Evolutionary conservation across 1,139 yeast species (phyloP).

Genomic region (Suhomyces terraborum): DNA sequence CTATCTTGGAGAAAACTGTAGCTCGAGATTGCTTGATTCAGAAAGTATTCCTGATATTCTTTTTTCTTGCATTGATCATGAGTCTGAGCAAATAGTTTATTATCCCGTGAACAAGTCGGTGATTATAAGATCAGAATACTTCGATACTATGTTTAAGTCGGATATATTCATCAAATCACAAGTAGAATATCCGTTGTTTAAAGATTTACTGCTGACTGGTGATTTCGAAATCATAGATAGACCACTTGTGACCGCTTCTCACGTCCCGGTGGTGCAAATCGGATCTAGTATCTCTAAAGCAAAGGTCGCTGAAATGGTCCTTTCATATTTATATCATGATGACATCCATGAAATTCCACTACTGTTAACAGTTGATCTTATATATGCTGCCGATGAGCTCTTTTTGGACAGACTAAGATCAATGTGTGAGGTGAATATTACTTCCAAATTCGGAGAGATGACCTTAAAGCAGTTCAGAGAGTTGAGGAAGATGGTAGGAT

Average conservation of each 20-base stretch:
- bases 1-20: conserved; percentile 22
- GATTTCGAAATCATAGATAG: conserved; percentile 25
- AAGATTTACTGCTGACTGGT: conserved; percentile 9
- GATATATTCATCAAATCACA: conserved; percentile 30
- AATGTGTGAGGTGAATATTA: conserved; percentile 62
- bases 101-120: conserved; percentile 70
- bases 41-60: conserved; percentile 52
- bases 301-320: conserved; percentile 53
- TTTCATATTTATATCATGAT: conserved; percentile 64
- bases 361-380: conserved; percentile 52
- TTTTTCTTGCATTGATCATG: conserved; percentile 38
- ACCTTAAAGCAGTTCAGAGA: conserved; percentile 24
- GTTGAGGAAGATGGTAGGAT: conserved; percentile 26
- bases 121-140: conserved; percentile 62
- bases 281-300: conserved; percentile 27
- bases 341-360: conserved; percentile 51
- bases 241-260: conserved; percentile 20
- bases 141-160: conserved; percentile 63
- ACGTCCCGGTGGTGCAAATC: conserved; percentile 36
- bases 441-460: conserved; percentile 36
- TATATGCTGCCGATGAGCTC: conserved; percentile 63
- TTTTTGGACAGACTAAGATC: conserved; percentile 64
- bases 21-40: conserved; percentile 23
- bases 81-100: conserved; percentile 30
- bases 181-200: conserved; percentile 22